Base-by-base conservation (phyloP, 768 basidiomycete species). In the Serendipita vermifera region DNA sequence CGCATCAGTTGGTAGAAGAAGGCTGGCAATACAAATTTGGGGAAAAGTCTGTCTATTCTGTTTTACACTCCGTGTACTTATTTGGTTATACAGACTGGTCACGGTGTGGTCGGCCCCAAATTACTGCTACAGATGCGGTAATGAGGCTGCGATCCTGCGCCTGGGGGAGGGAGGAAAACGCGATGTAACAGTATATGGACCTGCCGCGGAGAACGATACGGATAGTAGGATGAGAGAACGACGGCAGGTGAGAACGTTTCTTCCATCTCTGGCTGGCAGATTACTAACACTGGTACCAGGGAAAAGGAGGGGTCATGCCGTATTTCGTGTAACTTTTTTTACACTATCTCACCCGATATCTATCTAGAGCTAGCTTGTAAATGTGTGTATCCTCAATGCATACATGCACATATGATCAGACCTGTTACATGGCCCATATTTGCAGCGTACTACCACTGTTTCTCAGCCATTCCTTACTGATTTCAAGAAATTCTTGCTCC, bases 71-170 rank as follows among this genome's bases (percentile, higher is more conserved):
- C 32, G 27, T n/a, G 15, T 11, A 2, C 17, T 6, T 6, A 7
- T 22, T 3, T 43, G 6, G 32, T n/a, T n/a, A 9, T 36, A 36
- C 35, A 36, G 35, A 9, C 46, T 98, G 62, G 94, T 98, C 31
- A 98, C 94, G 5, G 92, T 98, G 36, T 98, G 94, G 93, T 90
- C 87, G 63, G 93, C 92, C 2, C 94, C 93, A 13, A 98, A 98
- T 70, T 98, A 98, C 67, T 97, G 94, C 70, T 97, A 97, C 70
- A 76, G 93, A 87, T 94, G 63, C 60, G 82, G 75, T 14, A 56
- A 54, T 40, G 27, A 58, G 40, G 54, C 38, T 55, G 40, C 39
- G 35, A 43, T 51, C 53, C n/a, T 51, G 17, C 46, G 46, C 26
- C 46, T 51, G 9, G 46, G 22, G n/a, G 46, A 27, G 27, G 32